Conservation (phyloP, 495 filamentous ascomycete species). For the Aspergillus bridgeri region DNA sequence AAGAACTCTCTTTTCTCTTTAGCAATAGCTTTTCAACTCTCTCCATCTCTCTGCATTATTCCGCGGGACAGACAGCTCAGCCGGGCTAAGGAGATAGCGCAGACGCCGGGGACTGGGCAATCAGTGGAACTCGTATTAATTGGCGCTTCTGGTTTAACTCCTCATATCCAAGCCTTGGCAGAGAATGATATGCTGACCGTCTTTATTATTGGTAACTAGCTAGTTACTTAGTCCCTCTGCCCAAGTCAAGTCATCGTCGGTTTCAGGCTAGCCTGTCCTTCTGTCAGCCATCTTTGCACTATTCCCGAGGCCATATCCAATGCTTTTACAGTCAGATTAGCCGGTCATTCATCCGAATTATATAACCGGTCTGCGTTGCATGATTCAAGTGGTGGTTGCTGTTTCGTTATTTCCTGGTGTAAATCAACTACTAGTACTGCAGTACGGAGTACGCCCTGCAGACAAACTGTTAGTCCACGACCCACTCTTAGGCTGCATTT, state of each 20-base stretch:
- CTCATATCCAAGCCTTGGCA: conserved; percentile 2
- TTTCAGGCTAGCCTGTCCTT: background rate
- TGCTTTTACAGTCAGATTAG: background rate
- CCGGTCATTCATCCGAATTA: conserved; percentile 11
- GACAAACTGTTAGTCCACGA: background rate
- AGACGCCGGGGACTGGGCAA: background rate
- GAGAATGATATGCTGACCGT: background rate
- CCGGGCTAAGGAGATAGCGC: background rate
- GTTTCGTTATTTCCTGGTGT: background rate
- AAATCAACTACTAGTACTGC: background rate
- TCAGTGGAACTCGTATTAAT: background rate
- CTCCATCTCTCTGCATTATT: too few species aligned
- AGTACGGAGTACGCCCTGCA: too few species aligned
- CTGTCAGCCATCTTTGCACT: background rate
- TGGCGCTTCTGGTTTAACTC: background rate
- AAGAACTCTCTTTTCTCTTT: background rate
- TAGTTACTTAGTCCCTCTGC: background rate
- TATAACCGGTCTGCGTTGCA: background rate
- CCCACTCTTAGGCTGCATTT: background rate
- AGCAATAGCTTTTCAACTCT: too few species aligned
- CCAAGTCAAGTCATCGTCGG: too few species aligned
- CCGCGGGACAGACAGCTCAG: too few species aligned
- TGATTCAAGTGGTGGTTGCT: background rate
- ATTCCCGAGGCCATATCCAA: background rate
- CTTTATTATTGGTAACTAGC: background rate